phyloP scores from a whole-genome alignment of 352 stramenopile species.

The Globisporangium cederbergense region DNA sequence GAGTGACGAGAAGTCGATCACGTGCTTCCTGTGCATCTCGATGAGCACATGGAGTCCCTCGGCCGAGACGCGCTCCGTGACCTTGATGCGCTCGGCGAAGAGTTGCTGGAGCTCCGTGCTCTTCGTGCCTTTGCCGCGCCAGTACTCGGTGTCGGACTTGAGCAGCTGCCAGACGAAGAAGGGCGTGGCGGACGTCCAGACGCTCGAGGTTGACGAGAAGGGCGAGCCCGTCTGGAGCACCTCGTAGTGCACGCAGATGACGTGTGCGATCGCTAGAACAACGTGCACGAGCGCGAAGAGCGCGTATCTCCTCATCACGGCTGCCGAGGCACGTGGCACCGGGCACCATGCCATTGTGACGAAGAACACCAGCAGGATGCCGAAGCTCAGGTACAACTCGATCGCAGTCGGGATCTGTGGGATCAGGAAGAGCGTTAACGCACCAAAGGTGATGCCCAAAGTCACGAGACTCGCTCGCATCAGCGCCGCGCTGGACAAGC shows the following conservation, averaged over 20 bases:
- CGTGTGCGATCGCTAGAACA: constrained; percentile 35
- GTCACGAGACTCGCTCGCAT: constrained; percentile 16
- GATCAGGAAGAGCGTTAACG: constrained; percentile 18
- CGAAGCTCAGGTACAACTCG: constrained; percentile 15
- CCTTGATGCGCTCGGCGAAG: constrained; percentile 36
- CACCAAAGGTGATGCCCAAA: constrained; percentile 33
- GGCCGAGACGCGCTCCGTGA: constrained; percentile 50
- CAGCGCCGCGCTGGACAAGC: constrained; percentile 35
- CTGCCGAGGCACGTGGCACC: constrained; percentile 18
- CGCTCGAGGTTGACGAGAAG: constrained; percentile 47
- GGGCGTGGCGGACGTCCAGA: constrained; percentile 42
- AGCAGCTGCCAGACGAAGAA: constrained; percentile 60
- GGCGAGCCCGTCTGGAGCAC: constrained; percentile 47
- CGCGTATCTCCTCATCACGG: constrained; percentile 38
- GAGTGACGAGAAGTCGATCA: constrained; percentile 68
- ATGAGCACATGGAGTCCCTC: constrained; percentile 66
- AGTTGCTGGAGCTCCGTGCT: constrained; percentile 38
- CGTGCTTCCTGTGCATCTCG: constrained; percentile 70
- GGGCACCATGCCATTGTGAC: constrained; percentile 19
- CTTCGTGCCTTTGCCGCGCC: constrained; percentile 45
- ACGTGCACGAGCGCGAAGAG: constrained; percentile 47
- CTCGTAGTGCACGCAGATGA: constrained; percentile 36
- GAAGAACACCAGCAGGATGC: constrained; percentile 7
- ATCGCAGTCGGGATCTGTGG: not conserved
- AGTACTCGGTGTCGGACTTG: constrained; percentile 55